These are phyloP conservation scores for Epichloe glyceriae DNA, from an alignment of 2,329 filamentous ascomycete genomes.

Conservation along the genomic window DNA sequence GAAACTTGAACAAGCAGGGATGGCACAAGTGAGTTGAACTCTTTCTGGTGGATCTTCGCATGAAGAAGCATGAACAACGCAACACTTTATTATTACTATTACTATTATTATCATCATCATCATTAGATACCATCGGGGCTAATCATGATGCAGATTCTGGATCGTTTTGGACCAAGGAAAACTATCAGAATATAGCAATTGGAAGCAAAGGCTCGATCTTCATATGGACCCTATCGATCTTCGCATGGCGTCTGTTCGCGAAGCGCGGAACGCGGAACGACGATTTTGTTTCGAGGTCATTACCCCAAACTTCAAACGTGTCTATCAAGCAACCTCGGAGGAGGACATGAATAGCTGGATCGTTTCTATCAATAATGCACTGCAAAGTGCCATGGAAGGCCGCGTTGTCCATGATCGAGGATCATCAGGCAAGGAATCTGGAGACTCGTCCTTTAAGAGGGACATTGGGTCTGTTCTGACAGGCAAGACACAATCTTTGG, in stretches of 20 bases:
- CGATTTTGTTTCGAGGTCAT: conserved; percentile 98
- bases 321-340: conserved; percentile 95
- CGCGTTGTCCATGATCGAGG: conserved; percentile 46
- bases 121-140: neutral
- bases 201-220: conserved; percentile 92
- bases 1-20: conserved; percentile 88
- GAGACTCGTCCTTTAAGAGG: conserved; percentile 51
- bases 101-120: neutral
- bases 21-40: conserved; percentile 79
- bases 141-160: conserved; percentile 62
- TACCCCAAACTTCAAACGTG: conserved; percentile 86
- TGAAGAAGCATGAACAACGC: neutral
- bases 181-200: conserved; percentile 96
- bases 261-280: conserved; percentile 86
- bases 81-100: neutral
- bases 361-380: conserved; percentile 84
- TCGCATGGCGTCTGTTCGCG: conserved; percentile 89
- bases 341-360: conserved; percentile 99
- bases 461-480: conserved; percentile 90
- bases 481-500: conserved; percentile 70
- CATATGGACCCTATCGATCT: conserved; percentile 98
- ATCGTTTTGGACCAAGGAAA: conserved; percentile 95
- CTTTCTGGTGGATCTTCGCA: neutral
- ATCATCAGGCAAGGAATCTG: conserved; percentile 21
- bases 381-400: conserved; percentile 90